Base-by-base conservation (phyloP, 2,329 filamentous ascomycete species). In the Shiraia bambusicola region DNA sequence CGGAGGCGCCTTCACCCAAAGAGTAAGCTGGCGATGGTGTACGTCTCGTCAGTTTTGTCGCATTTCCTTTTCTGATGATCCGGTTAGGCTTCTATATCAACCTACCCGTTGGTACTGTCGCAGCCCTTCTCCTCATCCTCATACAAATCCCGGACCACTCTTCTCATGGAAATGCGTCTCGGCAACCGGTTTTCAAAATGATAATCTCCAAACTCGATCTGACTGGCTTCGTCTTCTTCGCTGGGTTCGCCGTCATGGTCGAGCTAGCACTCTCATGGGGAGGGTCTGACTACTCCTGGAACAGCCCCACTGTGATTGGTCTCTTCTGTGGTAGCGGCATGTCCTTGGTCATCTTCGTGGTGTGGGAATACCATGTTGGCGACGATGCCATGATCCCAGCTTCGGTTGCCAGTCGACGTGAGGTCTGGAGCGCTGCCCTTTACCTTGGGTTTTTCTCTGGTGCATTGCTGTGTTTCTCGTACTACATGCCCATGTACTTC, bases 401-500 rank as follows among this genome's bases (percentile, higher is more conserved):
- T n/a, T n/a, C n/a, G n/a, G n/a, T n/a, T n/a, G n/a, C n/a, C n/a
- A n/a, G n/a, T n/a, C n/a, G n/a, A n/a, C n/a, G n/a, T n/a, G n/a
- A n/a, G n/a, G n/a, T n/a, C n/a, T n/a, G n/a, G n/a, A 33, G 24
- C 31, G 14, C 15, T 24, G 27, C 40, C 11, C 17, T 13, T 42
- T 65, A 69, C 45, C 22, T 70, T 9, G 35, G n/a, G n/a, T n/a
- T n/a, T n/a, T n/a, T n/a, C n/a, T n/a, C n/a, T n/a, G n/a, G n/a
- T n/a, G n/a, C n/a, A n/a, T n/a, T n/a, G n/a, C n/a, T n/a, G n/a
- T n/a, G n/a, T n/a, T n/a, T 69, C 2, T 47, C 74, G 5, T 75
- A 72, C 56, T 74, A 72, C 49, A 54, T 75, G 1, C 72, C 73
- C 4, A 70, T 77, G 26, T 76, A 73, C 51, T 77, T 77, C 58